Percentiles rank a stretch among this genome's conserved stretches.
Conservation (phyloP, 78 protist species). For the Speleostelium caveatum region DNA sequence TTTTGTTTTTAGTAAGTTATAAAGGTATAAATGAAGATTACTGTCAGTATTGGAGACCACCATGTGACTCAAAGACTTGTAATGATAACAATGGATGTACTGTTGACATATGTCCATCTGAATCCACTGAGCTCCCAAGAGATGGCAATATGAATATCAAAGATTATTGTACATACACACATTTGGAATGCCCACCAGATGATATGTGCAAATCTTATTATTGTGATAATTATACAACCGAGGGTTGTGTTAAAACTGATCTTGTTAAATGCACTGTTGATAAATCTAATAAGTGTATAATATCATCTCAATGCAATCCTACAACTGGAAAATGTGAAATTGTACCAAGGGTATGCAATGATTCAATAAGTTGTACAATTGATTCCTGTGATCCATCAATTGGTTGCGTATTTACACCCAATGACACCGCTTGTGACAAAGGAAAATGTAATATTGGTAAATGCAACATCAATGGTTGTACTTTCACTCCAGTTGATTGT, state of each 20-base stretch:
- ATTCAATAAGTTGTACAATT: not conserved
- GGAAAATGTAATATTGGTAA: not conserved
- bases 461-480: not conserved
- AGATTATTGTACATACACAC: not conserved
- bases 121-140: too few relatives aligned
- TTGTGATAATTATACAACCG: too few relatives aligned
- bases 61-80: not conserved
- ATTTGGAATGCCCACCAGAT: constrained; percentile 17
- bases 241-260: too few relatives aligned
- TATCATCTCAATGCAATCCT: too few relatives aligned
- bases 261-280: too few relatives aligned
- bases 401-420: constrained; percentile 15
- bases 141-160: not conserved
- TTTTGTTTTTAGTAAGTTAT: too few relatives aligned
- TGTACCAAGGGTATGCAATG: not conserved
- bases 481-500: not conserved
- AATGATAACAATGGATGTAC: not conserved
- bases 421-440: not conserved
- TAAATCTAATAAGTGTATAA: too few relatives aligned
- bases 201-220: not conserved
- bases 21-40: not conserved
- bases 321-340: not conserved
- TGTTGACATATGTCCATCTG: not conserved
- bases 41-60: constrained; percentile 9
- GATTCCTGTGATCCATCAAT: constrained; percentile 3